Conservation (phyloP, 495 filamentous ascomycete species). For the Neurospora sp. region DNA sequence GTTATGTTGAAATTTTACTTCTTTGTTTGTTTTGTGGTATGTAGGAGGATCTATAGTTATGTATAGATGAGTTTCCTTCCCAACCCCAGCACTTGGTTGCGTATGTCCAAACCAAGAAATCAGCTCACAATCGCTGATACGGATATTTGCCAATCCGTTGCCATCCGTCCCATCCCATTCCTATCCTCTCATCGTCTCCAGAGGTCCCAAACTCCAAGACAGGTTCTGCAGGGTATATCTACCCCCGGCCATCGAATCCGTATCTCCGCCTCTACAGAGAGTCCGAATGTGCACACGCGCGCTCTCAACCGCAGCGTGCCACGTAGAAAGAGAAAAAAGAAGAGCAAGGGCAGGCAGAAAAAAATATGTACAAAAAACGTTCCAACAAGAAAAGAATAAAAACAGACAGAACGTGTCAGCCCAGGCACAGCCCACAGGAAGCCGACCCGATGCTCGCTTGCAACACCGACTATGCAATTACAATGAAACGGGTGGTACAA, state of each 20-base stretch:
- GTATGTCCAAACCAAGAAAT: background rate
- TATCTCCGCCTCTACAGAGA: background rate
- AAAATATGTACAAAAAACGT: background rate
- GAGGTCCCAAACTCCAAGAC: background rate
- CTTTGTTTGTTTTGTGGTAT: background rate
- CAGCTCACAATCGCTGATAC: background rate
- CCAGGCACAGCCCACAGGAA: background rate
- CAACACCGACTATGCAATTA: background rate
- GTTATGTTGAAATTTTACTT: background rate
- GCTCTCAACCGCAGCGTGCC: background rate
- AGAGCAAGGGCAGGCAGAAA: background rate
- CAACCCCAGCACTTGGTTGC: background rate
- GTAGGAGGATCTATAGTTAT: background rate
- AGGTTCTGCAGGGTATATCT: background rate
- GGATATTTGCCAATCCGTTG: background rate
- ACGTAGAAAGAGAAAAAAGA: background rate
- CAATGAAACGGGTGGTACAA: background rate
- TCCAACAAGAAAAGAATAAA: background rate
- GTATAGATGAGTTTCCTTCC: background rate
- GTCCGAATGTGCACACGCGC: background rate
- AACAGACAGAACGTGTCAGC: background rate
- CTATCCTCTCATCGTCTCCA: background rate
- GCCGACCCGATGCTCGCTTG: background rate
- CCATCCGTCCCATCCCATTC: background rate
- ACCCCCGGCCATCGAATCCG: background rate